A percentile compares a stretch with the other conserved stretches of the same genome.
Evolutionary conservation across 2,329 filamentous ascomycete species (phyloP).

Genomic region (Arthrobotrys entomopaga): DNA sequence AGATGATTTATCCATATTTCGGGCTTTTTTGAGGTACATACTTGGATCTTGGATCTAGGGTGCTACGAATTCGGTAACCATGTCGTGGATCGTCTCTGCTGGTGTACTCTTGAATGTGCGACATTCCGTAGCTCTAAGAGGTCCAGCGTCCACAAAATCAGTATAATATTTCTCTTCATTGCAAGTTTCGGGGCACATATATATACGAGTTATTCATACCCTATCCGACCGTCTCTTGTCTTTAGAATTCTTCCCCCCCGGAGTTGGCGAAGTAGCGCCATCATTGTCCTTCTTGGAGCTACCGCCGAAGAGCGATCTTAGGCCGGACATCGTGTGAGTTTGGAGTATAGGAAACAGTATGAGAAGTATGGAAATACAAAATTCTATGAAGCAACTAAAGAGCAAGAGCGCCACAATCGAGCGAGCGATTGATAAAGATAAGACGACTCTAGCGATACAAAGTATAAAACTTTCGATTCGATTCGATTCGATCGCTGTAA

Average conservation of each 20-base stretch:
- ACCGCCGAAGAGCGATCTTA: conserved; percentile 7
- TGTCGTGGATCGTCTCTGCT: conserved; percentile 28
- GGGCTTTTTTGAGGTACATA: conserved; percentile 4
- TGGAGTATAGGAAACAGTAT: not conserved
- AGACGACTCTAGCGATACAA: too few relatives aligned
- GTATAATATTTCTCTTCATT: not conserved
- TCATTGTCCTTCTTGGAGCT: conserved; percentile 39
- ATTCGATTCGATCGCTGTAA: too few relatives aligned
- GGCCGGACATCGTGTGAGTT: not conserved
- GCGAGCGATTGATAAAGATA: too few relatives aligned
- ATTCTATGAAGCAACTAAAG: too few relatives aligned
- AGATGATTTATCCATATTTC: not conserved
- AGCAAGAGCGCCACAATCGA: too few relatives aligned
- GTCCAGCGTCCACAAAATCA: not conserved
- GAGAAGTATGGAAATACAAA: too few relatives aligned
- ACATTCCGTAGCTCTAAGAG: conserved; percentile 28
- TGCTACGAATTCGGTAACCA: conserved; percentile 29
- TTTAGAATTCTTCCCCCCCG: not conserved
- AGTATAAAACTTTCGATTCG: too few relatives aligned
- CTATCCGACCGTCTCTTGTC: conserved; percentile 18
- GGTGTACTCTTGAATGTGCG: conserved; percentile 25
- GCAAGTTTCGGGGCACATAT: not conserved
- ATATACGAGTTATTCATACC: conserved; percentile 28
- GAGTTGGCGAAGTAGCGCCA: conserved; percentile 33
- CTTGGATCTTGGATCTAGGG: conserved; percentile 34